Percentiles rank a stretch among this genome's conserved stretches.
phyloP scores from a whole-genome alignment of 305 asterid species.

The Solanum chacoense region DNA sequence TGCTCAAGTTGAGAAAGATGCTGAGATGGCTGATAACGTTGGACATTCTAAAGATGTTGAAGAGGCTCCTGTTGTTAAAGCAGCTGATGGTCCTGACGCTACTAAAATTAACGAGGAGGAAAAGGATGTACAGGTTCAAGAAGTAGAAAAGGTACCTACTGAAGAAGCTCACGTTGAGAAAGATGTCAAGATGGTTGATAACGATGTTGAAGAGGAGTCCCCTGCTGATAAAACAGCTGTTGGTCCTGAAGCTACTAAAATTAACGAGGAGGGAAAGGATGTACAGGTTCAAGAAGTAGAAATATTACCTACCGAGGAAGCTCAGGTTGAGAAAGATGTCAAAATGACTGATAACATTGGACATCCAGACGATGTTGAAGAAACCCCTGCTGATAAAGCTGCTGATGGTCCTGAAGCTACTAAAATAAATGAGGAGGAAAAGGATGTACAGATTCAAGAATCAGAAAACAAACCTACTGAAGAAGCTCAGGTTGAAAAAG shows the following conservation, averaged over 20 bases:
- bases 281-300: neutral
- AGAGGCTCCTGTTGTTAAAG: neutral
- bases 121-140: neutral
- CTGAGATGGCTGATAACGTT: neutral
- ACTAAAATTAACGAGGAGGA: neutral
- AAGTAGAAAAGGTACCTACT: neutral
- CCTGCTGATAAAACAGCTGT: neutral
- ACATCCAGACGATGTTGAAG: neutral
- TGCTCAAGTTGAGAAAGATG: neutral
- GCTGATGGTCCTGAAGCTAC: neutral
- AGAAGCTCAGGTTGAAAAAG: neutral
- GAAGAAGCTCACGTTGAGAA: neutral
- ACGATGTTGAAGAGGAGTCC: neutral
- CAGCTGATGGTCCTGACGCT: neutral
- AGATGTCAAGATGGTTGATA: neutral
- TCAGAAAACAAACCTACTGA: neutral
- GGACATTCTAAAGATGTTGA: neutral
- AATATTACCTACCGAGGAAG: neutral
- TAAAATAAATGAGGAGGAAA: neutral
- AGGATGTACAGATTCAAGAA: neutral
- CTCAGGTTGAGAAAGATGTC: neutral
- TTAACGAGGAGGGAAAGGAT: neutral
- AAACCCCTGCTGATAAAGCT: neutral
- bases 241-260: neutral
- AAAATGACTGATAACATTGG: neutral